phyloP scores from a whole-genome alignment of 495 filamentous ascomycete genomes.

The Penicillium pancosmium region DNA sequence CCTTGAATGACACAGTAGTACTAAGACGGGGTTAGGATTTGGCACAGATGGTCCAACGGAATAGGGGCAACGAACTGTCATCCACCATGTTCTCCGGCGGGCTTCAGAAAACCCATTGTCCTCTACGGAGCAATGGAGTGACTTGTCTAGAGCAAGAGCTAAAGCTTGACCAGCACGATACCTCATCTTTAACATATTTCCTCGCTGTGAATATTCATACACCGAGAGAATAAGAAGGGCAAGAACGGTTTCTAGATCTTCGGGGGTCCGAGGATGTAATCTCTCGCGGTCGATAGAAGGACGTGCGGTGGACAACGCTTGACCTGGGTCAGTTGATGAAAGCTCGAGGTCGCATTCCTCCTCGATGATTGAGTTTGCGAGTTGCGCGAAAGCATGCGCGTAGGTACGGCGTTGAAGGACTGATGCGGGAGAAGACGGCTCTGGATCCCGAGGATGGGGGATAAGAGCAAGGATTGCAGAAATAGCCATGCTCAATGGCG shows the following conservation, averaged over 20 bases:
- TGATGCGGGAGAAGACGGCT: conserved; percentile 47
- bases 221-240: conserved; percentile 58
- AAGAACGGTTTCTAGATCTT: conserved; percentile 57
- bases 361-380: conserved; percentile 57
- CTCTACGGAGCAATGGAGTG: conserved; percentile 48
- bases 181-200: conserved; percentile 64
- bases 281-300: conserved; percentile 45
- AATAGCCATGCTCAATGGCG: conserved; percentile 57
- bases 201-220: conserved; percentile 64
- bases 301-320: conserved; percentile 51
- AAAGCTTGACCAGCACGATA: conserved; percentile 60
- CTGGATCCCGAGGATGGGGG: conserved; percentile 54
- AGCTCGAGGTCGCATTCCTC: conserved; percentile 58
- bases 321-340: conserved; percentile 54
- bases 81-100: conserved; percentile 63
- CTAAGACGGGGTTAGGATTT: conserved; percentile 31
- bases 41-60: background rate
- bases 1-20: conserved; percentile 63
- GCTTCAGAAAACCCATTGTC: conserved; percentile 57
- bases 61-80: conserved; percentile 48
- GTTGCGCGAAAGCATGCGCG: conserved; percentile 57
- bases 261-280: conserved; percentile 54
- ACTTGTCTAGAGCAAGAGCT: conserved; percentile 54
- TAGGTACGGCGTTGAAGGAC: conserved; percentile 53
- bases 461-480: conserved; percentile 59